These are phyloP conservation scores for Pilatotrama ljubarskyi DNA, from an alignment of 768 basidiomycete species.

Conservation along the genomic window DNA sequence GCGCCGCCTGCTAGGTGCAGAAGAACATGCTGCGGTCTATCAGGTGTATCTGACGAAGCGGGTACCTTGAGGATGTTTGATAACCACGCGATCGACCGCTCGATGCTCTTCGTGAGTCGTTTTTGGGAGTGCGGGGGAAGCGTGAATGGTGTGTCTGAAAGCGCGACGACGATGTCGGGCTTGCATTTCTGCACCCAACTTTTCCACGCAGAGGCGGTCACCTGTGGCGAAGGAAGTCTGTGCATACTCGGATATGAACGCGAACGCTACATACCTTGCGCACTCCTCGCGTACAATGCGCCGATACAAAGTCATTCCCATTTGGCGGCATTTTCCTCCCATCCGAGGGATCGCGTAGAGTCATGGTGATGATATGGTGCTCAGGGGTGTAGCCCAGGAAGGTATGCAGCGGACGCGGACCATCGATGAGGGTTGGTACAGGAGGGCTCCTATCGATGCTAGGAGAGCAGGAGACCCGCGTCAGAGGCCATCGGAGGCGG, in stretches of 20 bases:
- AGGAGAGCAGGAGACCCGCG: not conserved
- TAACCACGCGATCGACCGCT: slow-evolving; percentile 68
- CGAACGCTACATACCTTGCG: slow-evolving; percentile 52
- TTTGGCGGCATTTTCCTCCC: slow-evolving; percentile 72
- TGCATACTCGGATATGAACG: not conserved
- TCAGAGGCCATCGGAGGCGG: slow-evolving; percentile 11
- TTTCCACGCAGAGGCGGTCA: slow-evolving; percentile 57
- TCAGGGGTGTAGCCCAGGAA: slow-evolving; percentile 57
- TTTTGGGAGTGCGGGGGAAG: slow-evolving; percentile 73
- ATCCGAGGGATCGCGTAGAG: slow-evolving; percentile 66
- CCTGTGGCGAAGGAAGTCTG: slow-evolving; percentile 37
- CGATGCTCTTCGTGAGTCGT: slow-evolving; percentile 72
- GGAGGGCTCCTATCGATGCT: slow-evolving; percentile 72
- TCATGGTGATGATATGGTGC: slow-evolving; percentile 56
- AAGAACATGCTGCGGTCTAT: slow-evolving; percentile 46
- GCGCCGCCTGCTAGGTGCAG: slow-evolving; percentile 71
- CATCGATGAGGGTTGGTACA: slow-evolving; percentile 58
- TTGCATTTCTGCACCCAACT: slow-evolving; percentile 49
- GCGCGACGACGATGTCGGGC: slow-evolving; percentile 71
- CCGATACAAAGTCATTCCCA: slow-evolving; percentile 55
- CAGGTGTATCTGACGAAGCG: not conserved
- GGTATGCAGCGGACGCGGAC: slow-evolving; percentile 56
- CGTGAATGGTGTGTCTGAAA: slow-evolving; percentile 71
- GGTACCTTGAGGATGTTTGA: slow-evolving; percentile 46
- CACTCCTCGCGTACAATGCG: slow-evolving; percentile 65